A percentile compares a stretch with the other conserved stretches of the same genome.
Evolutionary conservation across 768 basidiomycete species (phyloP).

Genomic region (Mycena sanguinolenta): DNA sequence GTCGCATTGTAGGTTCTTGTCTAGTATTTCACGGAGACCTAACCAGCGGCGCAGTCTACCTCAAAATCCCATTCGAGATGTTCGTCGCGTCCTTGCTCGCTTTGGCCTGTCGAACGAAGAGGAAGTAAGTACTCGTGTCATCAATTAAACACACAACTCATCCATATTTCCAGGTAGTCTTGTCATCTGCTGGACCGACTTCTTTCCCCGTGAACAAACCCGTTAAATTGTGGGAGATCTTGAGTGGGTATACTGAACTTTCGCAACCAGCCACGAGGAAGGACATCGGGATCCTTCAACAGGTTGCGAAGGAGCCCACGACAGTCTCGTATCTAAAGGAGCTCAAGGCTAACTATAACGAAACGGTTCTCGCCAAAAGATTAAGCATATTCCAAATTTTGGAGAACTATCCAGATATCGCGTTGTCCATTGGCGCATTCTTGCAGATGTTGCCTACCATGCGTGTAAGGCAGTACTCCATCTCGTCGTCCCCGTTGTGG

Average conservation of each 20-base stretch:
- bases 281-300: not conserved
- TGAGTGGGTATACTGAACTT: not conserved
- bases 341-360: not conserved
- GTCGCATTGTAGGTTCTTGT: conserved; percentile 52
- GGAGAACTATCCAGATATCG: not conserved
- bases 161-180: conserved; percentile 48
- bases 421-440: not conserved
- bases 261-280: not conserved
- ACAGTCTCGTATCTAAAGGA: not conserved
- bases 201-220: not conserved
- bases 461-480: conserved; percentile 4
- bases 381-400: not conserved
- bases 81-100: conserved; percentile 52
- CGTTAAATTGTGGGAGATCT: not conserved
- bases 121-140: conserved; percentile 40
- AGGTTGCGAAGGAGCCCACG: not conserved
- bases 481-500: conserved; percentile 5
- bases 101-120: conserved; percentile 55
- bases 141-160: too few species aligned
- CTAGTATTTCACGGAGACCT: too few species aligned
- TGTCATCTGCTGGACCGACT: conserved; percentile 23
- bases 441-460: not conserved
- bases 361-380: not conserved
- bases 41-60: too few species aligned
- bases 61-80: conserved; percentile 53